Base-by-base conservation (phyloP, 2,329 filamentous ascomycete genomes). In the Sarocladium kiliense region DNA sequence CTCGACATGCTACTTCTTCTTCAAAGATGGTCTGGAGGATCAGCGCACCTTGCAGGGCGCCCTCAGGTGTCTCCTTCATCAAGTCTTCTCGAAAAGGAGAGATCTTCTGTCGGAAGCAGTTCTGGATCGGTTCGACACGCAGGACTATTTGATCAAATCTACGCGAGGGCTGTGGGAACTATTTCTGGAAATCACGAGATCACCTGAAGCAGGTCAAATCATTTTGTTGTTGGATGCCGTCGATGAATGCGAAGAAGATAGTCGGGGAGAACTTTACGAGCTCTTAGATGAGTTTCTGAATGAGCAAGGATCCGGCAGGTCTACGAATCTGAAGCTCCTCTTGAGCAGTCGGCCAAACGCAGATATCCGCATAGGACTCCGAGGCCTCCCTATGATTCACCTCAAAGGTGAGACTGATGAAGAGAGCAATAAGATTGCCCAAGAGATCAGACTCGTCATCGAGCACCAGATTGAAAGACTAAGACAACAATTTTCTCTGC, bases 1-100 rank as follows among this genome's bases (percentile, higher is more conserved):
- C 36, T 66, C 59, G 1, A 61, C 60, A 12, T 70, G 67, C 49
- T 74, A 72, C 51, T 74, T 72, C 61, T 74, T 73, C 59, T 76
- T 76, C 64, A 74, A 74, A 36, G 71, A 74, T 18, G 41, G 41
- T 7, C 68, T 66, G 21, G 60, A 66, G 3, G 66, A 72, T 18
- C 70, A 74, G 41, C 68, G 56, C 16, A 65, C 47, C 11, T 27
- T 59, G 4, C 57, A 56, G 12, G 58, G 23, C 39, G 72, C 71
- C 12, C 39, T 76, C 1, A 64, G 66, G 26, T 66, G 64, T 23
- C 60, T 76, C 0, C 45, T 76, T 3, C 68, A 66, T n/a, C 72
- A 75, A 30, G 56, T 77, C 1, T 69, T 75, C 49, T 37, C 11
- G 0, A 58, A 64, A 36, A 61, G 58, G 14, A 56, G 55, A 1